Base-by-base conservation (phyloP, 1,284 basidiomycete genomes). In the Moesziomyces antarcticus region DNA sequence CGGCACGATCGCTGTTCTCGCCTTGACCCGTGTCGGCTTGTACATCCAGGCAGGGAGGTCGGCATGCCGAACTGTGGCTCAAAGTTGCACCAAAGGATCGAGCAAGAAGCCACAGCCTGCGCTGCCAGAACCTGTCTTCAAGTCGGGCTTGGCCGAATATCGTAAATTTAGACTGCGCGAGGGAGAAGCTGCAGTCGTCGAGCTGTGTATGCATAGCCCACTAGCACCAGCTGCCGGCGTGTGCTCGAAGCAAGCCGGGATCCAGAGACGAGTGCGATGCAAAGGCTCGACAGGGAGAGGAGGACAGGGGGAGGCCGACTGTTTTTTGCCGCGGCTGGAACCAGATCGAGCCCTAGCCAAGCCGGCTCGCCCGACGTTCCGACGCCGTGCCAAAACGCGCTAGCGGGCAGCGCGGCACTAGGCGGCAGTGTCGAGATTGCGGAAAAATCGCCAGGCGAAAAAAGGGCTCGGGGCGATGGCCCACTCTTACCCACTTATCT, bases 391-490 rank as follows among this genome's bases (percentile, higher is more conserved):
- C 25, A 27, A 27, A 27, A 35, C 35, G 35, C 35, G 49, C 43
- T 44, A 45, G 56, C 14, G 56, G 56, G 50, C 50, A 37, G 43
- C 27, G 43, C 35, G 50, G 50, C 56, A 44, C 33, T 52, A 59
- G 33, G 47, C 50, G 50, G 56, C 56, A 52, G 50, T 10, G 30
- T 37, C 43, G 50, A 59, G 56, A 59, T 59, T 59, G 51, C 56
- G 56, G 56, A 42, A 59, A 52, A 52, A 59, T 40, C 4, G 30
- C 13, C 30, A 51, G 43, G 57, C 20, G n/a, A 41, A 42, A 51
- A 59, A 51, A 44, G 27, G 14, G 22, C n/a, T 41, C 48, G 56
- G 16, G 37, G 16, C 37, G 37, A 40, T 40, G 37, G 37, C 37
- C 30, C 30, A 33, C 30, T 33, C 30, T 40, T 16, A 18, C 37